These are phyloP conservation scores for Trichosporon sp. DNA, from an alignment of 1,284 basidiomycete species.

Conservation along the genomic window DNA sequence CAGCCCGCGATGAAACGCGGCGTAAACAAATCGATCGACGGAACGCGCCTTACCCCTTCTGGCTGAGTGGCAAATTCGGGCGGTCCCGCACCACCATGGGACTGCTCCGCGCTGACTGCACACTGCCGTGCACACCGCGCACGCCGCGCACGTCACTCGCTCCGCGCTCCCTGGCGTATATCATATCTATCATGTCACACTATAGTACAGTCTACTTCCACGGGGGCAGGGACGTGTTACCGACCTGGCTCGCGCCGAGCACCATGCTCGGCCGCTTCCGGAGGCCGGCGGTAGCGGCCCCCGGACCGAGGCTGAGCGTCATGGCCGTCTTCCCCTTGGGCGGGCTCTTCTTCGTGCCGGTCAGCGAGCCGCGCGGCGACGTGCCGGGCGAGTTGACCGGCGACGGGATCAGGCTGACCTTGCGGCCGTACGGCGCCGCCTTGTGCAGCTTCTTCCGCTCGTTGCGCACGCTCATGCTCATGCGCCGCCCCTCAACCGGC, in stretches of 20 bases:
- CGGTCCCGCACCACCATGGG: not conserved
- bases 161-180: not conserved
- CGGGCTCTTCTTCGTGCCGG: not conserved
- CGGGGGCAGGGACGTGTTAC: not conserved
- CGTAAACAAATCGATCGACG: not conserved
- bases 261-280: conserved; percentile 6
- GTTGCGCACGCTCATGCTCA: conserved; percentile 13
- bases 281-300: not conserved
- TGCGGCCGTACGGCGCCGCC: conserved; percentile 13
- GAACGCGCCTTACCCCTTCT: not conserved
- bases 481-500: not conserved
- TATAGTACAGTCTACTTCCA: conserved; percentile 2
- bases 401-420: conserved; percentile 13
- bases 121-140: not conserved
- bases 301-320: not conserved
- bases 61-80: not conserved
- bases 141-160: not conserved
- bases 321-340: not conserved
- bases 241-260: not conserved
- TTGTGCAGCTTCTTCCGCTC: conserved; percentile 16
- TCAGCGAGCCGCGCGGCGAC: conserved; percentile 8
- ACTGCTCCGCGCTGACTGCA: too few relatives aligned
- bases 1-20: not conserved
- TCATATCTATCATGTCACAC: conserved; percentile 1
- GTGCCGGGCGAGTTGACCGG: conserved; percentile 12